Base-by-base conservation (phyloP, 805 yeast genomes). In the Yarrowia osloensis region DNA sequence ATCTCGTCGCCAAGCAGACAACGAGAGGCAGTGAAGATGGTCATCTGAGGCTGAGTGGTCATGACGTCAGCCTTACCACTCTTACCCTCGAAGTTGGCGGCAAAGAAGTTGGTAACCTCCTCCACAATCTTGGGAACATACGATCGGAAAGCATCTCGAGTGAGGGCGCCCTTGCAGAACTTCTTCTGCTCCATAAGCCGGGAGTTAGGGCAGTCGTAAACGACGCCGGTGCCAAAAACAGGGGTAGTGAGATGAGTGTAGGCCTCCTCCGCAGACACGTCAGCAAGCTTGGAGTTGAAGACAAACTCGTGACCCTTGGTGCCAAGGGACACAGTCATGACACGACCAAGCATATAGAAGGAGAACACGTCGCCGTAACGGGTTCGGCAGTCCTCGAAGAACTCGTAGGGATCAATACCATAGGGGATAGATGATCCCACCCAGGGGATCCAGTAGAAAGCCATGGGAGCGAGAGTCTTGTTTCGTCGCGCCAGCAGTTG, bases 201-300 rank as follows among this genome's bases (percentile, higher is more conserved):
- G 74, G 86, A 80, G 80, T 95, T 95, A 70, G 99, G 91, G 79
- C 98, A 94, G 80, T 95, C 99, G 77, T 95, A 95, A 65, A 95
- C 90, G 66, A 95, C 99, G 74, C 98, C 99, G 75, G 92, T 87
- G 73, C 99, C 99, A 73, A 95, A 95, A 17, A 92, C 97, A 15
- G 99, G 99, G n/a, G 98, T 94, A n/a, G 99, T 95, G 78, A 95
- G 84, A 76, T 93, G 97, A 70, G 88, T 84, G 81, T 95, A 95
- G 44, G 98, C 98, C 59, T 90, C 98, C 77, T 95, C 98, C 57
- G 99, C 99, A 59, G 92, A 88, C 26, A 93, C 98, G 73, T 91
- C 97, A 33, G 87, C 85, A 66, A 89, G 82, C 79, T 90, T 93
- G 49, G 97, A 91, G 78, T 95, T 95, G 72, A 95, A 86, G 54